Evolutionary conservation across 306 rosid species (phyloP).

Genomic region (Casuarina equisetifolia): DNA sequence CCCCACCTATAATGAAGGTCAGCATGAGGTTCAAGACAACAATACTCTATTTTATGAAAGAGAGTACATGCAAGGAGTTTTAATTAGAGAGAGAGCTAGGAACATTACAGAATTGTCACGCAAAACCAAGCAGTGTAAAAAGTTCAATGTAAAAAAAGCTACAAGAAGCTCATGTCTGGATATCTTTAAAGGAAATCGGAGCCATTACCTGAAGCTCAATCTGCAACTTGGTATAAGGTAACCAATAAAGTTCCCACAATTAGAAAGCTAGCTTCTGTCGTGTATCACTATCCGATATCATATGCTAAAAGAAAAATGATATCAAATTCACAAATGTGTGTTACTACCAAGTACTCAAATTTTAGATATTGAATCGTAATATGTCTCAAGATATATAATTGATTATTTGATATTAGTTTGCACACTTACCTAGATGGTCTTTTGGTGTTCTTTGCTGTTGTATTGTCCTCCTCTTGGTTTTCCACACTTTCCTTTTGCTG

Average conservation of each 20-base stretch:
- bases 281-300: background rate
- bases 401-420: background rate
- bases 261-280: background rate
- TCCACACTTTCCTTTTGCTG: background rate
- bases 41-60: slow-evolving; percentile 53
- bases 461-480: background rate
- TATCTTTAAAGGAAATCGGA: slow-evolving; percentile 28
- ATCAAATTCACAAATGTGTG: background rate
- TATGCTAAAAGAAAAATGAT: background rate
- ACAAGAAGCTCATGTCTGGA: slow-evolving; percentile 51
- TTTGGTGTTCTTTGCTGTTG: background rate
- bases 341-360: background rate
- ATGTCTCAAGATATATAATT: background rate
- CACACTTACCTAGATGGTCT: background rate
- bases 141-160: slow-evolving; percentile 39
- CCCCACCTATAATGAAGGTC: slow-evolving; percentile 39
- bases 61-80: slow-evolving; percentile 94
- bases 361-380: background rate
- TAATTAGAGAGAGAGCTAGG: slow-evolving; percentile 62
- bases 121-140: slow-evolving; percentile 49
- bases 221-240: slow-evolving; percentile 71
- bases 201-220: slow-evolving; percentile 53
- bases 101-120: slow-evolving; percentile 37
- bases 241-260: slow-evolving; percentile 5
- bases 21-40: slow-evolving; percentile 37